Evolutionary conservation across 1,284 basidiomycete species (phyloP).

Genomic region (Stygiomarasmius scandens): DNA sequence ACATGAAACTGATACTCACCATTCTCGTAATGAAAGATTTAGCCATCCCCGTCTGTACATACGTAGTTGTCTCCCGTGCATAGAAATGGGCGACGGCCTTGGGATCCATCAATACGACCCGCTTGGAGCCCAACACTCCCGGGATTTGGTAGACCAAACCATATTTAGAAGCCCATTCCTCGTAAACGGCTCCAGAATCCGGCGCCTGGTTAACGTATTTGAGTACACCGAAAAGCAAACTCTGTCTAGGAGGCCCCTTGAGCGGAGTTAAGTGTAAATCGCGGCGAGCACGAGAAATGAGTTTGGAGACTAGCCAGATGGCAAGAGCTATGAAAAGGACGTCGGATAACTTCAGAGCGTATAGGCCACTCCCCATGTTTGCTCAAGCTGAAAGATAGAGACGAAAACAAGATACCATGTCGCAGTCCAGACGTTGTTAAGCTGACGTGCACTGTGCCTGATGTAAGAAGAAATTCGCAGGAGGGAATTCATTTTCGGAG

Average conservation of each 20-base stretch:
- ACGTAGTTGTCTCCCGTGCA: conserved; percentile 50
- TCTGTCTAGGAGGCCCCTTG: conserved; percentile 36
- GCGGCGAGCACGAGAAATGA: neutral
- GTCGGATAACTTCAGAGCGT: neutral
- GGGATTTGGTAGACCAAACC: conserved; percentile 51
- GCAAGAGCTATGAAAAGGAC: neutral
- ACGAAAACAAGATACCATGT: too few species aligned
- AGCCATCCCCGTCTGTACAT: conserved; percentile 40
- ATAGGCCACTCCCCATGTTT: neutral
- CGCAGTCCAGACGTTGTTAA: too few species aligned
- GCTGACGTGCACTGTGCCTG: too few species aligned
- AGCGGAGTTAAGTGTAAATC: conserved; percentile 25
- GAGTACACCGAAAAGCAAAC: conserved; percentile 39
- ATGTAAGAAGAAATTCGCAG: too few species aligned
- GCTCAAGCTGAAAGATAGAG: too few species aligned
- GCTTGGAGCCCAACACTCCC: conserved; percentile 38
- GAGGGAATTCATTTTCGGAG: too few species aligned
- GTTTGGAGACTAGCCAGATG: neutral
- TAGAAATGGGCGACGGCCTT: conserved; percentile 58
- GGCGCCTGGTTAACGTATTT: conserved; percentile 28
- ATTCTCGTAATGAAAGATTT: conserved; percentile 43
- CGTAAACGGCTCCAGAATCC: conserved; percentile 37
- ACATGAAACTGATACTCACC: conserved; percentile 31
- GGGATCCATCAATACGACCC: conserved; percentile 53
- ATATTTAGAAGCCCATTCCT: conserved; percentile 48